Percentiles rank a stretch among this genome's conserved stretches.
Conservation (phyloP, 345 rosid genomes). For the Cochlearia excelsa region DNA sequence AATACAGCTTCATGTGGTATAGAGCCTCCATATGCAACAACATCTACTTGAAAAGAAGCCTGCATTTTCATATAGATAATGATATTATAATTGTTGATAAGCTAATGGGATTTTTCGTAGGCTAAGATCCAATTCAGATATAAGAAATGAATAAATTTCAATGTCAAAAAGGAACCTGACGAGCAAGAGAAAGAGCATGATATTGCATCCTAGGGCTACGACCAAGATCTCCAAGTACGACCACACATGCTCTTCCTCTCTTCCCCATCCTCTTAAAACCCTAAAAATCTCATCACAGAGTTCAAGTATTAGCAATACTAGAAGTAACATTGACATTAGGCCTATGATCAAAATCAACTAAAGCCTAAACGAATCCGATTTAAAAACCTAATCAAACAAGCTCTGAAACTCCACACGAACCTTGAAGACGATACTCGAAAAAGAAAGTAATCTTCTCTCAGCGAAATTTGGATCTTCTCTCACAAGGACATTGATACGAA, state of each 20-base stretch:
- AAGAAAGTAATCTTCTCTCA: too few species aligned
- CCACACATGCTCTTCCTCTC: slow-evolving; percentile 87
- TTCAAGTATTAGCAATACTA: neutral
- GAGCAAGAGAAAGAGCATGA: slow-evolving; percentile 91
- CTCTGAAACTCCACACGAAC: too few species aligned
- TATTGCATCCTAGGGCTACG: slow-evolving; percentile 99
- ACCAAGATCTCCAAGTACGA: slow-evolving; percentile 91
- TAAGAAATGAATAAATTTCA: slow-evolving; percentile 1
- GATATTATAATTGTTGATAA: too few species aligned
- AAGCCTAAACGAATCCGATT: too few species aligned
- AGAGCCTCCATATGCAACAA: slow-evolving; percentile 96
- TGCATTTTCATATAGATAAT: slow-evolving; percentile 31
- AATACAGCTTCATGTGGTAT: slow-evolving; percentile 69
- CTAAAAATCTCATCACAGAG: slow-evolving; percentile 4
- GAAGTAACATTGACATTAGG: too few species aligned
- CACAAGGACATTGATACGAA: too few species aligned
- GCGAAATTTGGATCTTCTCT: too few species aligned
- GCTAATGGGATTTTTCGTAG: too few species aligned
- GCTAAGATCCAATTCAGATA: neutral
- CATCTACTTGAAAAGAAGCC: slow-evolving; percentile 78
- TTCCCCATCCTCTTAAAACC: slow-evolving; percentile 32
- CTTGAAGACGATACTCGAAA: too few species aligned
- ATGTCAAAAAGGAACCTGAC: slow-evolving; percentile 49
- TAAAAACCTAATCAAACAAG: too few species aligned
- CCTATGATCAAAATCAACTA: too few species aligned